Evolutionary conservation across 2,329 filamentous ascomycete genomes (phyloP), one percentile per base, ranked within the genome.

Genomic region (Colletotrichum navitas): DNA sequence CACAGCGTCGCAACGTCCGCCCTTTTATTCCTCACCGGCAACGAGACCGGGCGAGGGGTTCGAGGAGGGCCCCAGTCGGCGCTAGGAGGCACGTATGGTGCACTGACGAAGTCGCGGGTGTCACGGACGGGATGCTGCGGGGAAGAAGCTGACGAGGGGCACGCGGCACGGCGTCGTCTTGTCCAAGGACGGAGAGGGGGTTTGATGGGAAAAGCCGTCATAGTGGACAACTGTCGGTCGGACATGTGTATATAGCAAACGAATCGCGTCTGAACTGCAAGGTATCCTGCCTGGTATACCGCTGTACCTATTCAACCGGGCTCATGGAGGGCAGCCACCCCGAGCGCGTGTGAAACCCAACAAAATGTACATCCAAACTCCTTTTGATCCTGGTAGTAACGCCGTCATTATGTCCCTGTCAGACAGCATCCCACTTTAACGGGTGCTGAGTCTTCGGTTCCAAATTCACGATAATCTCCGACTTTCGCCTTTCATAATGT

Each of bases 321-420:
- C 51, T 43, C 51, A 21, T 24, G 24, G 24, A 26, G 21, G 51
- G 61, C 34, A 59, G n/a, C 32, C 64, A 43, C 32, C 43, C 68
- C 36, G 16, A 49, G 45, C 26, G 45, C 21, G 29, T 39, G 45
- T 49, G 43, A 10, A 51, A 61, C 24, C 34, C 6, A 41, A 32
- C 4, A 34, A 41, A 56, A 67, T 59, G 16, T 39, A 36, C 32
- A 51, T 24, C 21, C 56, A 60, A 51, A 68, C 51, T 49, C 68
- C 51, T 68, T 71, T 67, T 71, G 21, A 34, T 51, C 64, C 45
- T n/a, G 21, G 41, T 26, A 32, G 14, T 55, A 71, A 71, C 68
- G 68, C 68, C 68, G 51, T 71, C 68, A 68, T 71, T 41, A 71
- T 58, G 32, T 68, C 51, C 39, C 63, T 21, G 18, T 21, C 39